Base-by-base conservation (phyloP, 331 rosid species). In the Pyrus hybrid region DNA sequence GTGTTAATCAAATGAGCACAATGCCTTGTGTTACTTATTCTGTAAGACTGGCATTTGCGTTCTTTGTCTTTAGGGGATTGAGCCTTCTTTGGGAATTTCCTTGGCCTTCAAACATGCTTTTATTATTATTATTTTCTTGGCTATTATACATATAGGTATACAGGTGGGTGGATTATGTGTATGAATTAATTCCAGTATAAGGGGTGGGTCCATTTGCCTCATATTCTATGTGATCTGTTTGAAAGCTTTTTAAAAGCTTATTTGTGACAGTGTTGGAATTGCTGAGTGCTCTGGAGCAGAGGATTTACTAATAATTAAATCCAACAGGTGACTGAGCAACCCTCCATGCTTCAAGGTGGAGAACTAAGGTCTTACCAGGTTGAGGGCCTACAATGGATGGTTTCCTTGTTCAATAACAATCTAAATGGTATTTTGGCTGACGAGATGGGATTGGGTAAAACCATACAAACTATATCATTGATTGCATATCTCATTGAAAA, bases 311-410 rank as follows among this genome's bases (percentile, higher is more conserved):
- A 76, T 56, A 84, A 13, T 64, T 79, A 63, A 35, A 49, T 65
- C 74, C 64, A 79, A 43, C 81, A 95, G 99, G 97, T 95, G 67
- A 89, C 97, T 7, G 99, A 95, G 87, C 99, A 95, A 77, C 99
- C 99, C 41, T 76, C 99, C 76, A 88, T 65, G 71, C 95, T 95
- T 79, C 91, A 86, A 95, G 98, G 99, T 70, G 99, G 99, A 79
- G 98, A 95, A 72, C 82, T 95, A 79, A 92, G 99, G 80, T 62
- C 90, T 68, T 95, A 95, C 85, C 99, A 95, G 76, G 5, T 95
- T 77, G 99, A 95, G 88, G 99, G 99, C 81, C 91, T 95, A 77
- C 99, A 95, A 33, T 95, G 99, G 99, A 95, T 95, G 99, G 77
- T 95, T 76, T 95, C 99, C 28, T 85, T 95, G 90, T 95, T 90